These are phyloP conservation scores for Nitzschia inconspicua DNA, from an alignment of 108 stramenopile genomes.

Conservation along the genomic window DNA sequence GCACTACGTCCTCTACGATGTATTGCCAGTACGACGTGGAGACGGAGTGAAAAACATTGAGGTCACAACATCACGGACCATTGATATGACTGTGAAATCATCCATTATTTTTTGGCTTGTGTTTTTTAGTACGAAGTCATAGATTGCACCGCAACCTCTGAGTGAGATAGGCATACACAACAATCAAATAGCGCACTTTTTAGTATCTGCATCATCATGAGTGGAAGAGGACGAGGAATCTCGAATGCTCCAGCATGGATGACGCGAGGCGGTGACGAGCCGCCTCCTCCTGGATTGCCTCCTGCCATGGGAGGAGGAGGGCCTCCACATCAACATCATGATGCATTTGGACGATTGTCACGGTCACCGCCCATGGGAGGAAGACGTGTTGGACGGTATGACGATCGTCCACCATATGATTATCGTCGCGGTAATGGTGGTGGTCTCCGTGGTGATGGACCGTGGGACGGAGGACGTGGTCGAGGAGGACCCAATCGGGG, in stretches of 20 bases:
- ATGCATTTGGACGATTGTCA: constrained; percentile 19
- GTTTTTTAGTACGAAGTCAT: too few species aligned
- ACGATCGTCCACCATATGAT: constrained; percentile 8
- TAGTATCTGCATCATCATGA: constrained; percentile 29
- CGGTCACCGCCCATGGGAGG: not conserved
- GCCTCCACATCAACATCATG: constrained; percentile 7
- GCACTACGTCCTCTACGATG: too few species aligned
- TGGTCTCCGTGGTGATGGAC: constrained; percentile 1
- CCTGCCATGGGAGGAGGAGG: not conserved
- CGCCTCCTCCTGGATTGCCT: constrained; percentile 4
- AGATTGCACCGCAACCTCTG: too few species aligned
- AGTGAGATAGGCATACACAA: too few species aligned
- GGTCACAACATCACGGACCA: too few species aligned
- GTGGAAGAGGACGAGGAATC: constrained; percentile 51
- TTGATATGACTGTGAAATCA: too few species aligned
- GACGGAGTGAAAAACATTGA: too few species aligned
- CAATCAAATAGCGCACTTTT: too few species aligned
- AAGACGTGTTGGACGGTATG: constrained; percentile 16
- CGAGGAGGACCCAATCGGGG: not conserved
- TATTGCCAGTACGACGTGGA: too few species aligned
- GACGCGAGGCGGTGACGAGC: constrained; percentile 25
- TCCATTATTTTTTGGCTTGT: too few species aligned
- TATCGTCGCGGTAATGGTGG: not conserved
- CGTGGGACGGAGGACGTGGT: not conserved
- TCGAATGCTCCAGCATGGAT: constrained; percentile 58